phyloP scores from a whole-genome alignment of 306 rosid species.

The Senna tora region DNA sequence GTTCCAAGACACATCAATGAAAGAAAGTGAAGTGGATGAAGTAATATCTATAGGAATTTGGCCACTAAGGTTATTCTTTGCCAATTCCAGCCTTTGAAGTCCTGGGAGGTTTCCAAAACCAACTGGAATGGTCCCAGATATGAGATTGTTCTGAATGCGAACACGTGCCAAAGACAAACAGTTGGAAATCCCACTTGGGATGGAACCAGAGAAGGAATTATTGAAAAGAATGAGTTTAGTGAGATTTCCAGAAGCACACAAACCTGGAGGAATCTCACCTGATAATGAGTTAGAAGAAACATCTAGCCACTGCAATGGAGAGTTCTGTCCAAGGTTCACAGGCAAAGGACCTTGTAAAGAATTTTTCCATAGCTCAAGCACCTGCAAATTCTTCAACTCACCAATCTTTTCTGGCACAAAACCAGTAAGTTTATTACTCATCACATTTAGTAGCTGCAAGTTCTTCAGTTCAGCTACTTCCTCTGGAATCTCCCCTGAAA shows the following conservation, averaged over 20 bases:
- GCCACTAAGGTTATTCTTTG: constrained; percentile 74
- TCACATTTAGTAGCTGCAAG: constrained; percentile 77
- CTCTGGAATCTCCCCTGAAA: constrained; percentile 81
- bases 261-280: constrained; percentile 75
- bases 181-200: constrained; percentile 69
- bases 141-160: constrained; percentile 71
- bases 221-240: constrained; percentile 87
- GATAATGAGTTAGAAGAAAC: constrained; percentile 81
- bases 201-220: constrained; percentile 75
- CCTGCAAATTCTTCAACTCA: constrained; percentile 62
- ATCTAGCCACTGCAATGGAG: constrained; percentile 85
- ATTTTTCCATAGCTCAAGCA: constrained; percentile 79
- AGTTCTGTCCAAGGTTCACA: constrained; percentile 63
- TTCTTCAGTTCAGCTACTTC: constrained; percentile 63
- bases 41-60: constrained; percentile 66
- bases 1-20: constrained; percentile 81
- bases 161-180: constrained; percentile 77
- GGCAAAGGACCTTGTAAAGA: constrained; percentile 78
- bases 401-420: constrained; percentile 67
- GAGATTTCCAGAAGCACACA: constrained; percentile 74
- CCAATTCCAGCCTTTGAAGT: constrained; percentile 80
- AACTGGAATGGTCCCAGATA: constrained; percentile 76
- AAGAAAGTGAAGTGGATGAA: constrained; percentile 75
- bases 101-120: constrained; percentile 71
- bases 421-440: constrained; percentile 79